Base-by-base conservation (phyloP, 2,329 filamentous ascomycete genomes). In the Chrysoporthe puriensis region DNA sequence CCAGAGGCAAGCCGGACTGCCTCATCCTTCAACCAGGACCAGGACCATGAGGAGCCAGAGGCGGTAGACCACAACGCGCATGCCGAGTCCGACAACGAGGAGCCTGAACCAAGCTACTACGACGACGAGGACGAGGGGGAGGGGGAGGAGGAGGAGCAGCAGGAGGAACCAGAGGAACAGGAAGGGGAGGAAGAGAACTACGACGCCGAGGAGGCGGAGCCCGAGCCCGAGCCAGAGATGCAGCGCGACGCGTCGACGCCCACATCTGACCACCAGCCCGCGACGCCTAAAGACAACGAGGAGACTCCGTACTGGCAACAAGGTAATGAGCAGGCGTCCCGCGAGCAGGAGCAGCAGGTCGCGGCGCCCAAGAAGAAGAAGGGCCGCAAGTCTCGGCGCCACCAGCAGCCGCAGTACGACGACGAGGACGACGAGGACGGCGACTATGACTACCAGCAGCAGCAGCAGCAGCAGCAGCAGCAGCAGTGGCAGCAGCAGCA, bases 181-280 rank as follows among this genome's bases (percentile, higher is more conserved):
- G 68, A 60, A 60, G 58, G 63, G 46, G 62, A 72, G 32, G 71
- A 73, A 59, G 67, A 70, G 18, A 69, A 71, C 50, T 62, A 66
- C 72, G 57, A 76, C 74, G 71, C 76, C 74, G 70, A 75, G 79
- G 69, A 72, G 73, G 69, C 72, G 73, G 77, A 78, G 71, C 54
- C 43, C 48, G 66, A 84, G 56, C 86, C 89, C 66, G 86, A 87
- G 57, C 76, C 90, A 75, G 88, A 88, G 73, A 75, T 90, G 73
- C 83, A 85, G 58, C 77, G 90, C 26, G 88, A 90, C 71, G 83
- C 90, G 63, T 66, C 72, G 14, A 74, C 74, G 4, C 74, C 74
- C 0, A 62, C 71, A 0, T 73, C 74, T 0, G 76, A 74, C 66
- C 76, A 75, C 0, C 73, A 76, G 66, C 76, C 76, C 0, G 69